A percentile compares a stretch with the other conserved stretches of the same genome.
These are phyloP conservation scores for Gossypium arboreum DNA, from an alignment of 345 rosid species.

Conservation along the genomic window DNA sequence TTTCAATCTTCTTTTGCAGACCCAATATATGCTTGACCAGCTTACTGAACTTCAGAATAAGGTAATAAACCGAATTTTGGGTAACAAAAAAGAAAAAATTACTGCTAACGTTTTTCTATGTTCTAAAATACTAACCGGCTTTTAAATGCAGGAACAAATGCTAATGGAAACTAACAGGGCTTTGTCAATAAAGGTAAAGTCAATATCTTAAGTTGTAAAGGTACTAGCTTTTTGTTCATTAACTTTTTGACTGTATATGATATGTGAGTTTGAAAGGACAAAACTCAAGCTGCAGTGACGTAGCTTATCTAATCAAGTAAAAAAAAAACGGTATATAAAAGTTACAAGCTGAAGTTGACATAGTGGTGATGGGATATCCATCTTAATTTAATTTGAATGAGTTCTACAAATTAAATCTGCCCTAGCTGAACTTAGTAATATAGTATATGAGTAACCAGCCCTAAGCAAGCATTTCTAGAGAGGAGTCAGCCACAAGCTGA, in stretches of 20 bases:
- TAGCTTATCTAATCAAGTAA: not conserved
- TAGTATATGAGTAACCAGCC: no score
- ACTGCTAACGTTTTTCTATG: not conserved
- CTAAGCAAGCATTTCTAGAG: no score
- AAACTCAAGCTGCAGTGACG: not conserved
- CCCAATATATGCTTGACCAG: conserved; percentile 92
- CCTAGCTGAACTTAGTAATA: no score
- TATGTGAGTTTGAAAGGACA: not conserved
- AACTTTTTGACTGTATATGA: not conserved
- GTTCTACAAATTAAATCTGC: no score
- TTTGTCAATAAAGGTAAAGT: conserved; percentile 67
- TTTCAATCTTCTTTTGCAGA: conserved; percentile 39
- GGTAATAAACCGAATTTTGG: conserved; percentile 30
- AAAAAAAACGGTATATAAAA: no score
- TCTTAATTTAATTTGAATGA: no score
- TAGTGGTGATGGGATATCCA: no score
- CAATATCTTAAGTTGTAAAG: not conserved
- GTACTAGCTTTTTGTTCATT: not conserved
- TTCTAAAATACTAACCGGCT: conserved; percentile 9
- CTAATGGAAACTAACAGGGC: conserved; percentile 86
- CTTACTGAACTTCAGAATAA: conserved; percentile 86
- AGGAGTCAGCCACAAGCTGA: no score
- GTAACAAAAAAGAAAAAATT: not conserved
- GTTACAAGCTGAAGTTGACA: no score
- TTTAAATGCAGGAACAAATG: conserved; percentile 56